A percentile compares a stretch with the other conserved stretches of the same genome.
phyloP scores from a whole-genome alignment of 805 yeast species.

The Zygosaccharomyces rouxii region DNA sequence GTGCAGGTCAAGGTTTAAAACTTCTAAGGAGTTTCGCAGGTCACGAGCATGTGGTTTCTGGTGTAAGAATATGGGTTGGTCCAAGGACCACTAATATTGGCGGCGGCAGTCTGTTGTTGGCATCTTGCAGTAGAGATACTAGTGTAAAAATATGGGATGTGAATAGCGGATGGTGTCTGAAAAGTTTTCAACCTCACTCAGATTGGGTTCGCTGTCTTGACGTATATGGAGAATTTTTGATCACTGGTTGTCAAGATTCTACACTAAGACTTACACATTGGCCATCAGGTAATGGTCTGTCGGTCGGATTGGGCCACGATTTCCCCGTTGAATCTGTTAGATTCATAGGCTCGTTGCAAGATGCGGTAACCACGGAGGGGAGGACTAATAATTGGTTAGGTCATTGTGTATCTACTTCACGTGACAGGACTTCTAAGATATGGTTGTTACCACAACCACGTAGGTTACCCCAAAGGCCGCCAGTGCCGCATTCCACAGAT shows the following conservation, averaged over 20 bases:
- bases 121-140: slow-evolving; percentile 62
- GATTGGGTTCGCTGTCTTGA: slow-evolving; percentile 83
- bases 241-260: slow-evolving; percentile 79
- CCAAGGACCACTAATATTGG: neutral
- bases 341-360: slow-evolving; percentile 54
- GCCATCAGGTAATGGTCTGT: slow-evolving; percentile 61
- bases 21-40: slow-evolving; percentile 66
- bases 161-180: slow-evolving; percentile 59
- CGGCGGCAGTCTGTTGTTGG: slow-evolving; percentile 14
- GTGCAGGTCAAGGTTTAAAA: slow-evolving; percentile 37
- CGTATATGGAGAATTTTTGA: slow-evolving; percentile 50
- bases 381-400: slow-evolving; percentile 48
- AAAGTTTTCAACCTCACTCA: slow-evolving; percentile 70
- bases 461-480: slow-evolving; percentile 49
- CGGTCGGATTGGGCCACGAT: slow-evolving; percentile 67
- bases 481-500: slow-evolving; percentile 50
- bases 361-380: slow-evolving; percentile 31
- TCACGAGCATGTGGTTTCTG: slow-evolving; percentile 82
- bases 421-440: slow-evolving; percentile 68
- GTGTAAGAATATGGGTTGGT: slow-evolving; percentile 42
- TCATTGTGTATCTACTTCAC: slow-evolving; percentile 71
- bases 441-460: slow-evolving; percentile 76
- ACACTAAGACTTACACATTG: slow-evolving; percentile 64
- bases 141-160: slow-evolving; percentile 64
- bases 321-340: slow-evolving; percentile 76